These are phyloP conservation scores for Triadica sebifera DNA, from an alignment of 345 rosid species.

Conservation along the genomic window DNA sequence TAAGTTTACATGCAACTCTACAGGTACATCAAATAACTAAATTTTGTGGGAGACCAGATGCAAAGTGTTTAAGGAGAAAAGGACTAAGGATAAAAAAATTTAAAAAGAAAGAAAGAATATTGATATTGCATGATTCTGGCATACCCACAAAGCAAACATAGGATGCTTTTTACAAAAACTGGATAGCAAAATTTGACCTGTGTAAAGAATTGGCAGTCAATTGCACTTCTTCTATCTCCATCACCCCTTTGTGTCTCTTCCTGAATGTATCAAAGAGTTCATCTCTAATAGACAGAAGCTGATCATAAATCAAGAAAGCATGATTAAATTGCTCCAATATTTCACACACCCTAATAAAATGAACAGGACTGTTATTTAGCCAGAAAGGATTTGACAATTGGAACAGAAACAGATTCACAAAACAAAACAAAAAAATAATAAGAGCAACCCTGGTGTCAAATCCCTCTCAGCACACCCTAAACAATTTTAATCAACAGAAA, in stretches of 20 bases:
- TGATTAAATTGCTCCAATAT: conserved; percentile 3
- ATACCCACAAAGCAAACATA: not conserved
- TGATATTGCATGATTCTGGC: not conserved
- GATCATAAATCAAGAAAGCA: conserved; percentile 28
- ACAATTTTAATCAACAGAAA: not conserved
- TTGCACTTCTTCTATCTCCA: conserved; percentile 86
- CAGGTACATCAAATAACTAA: not conserved
- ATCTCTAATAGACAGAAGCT: conserved; percentile 85
- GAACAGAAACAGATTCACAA: not conserved
- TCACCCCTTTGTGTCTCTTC: conserved; percentile 87
- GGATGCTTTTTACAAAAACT: not conserved
- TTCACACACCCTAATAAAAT: not conserved
- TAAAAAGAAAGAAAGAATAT: too few relatives aligned
- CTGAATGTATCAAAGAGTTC: conserved; percentile 94
- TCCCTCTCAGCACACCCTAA: not conserved
- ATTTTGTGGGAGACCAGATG: not conserved
- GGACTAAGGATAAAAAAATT: too few relatives aligned
- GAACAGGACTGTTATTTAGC: not conserved
- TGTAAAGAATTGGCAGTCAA: conserved; percentile 81
- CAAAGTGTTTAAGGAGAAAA: not conserved
- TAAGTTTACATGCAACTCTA: not conserved
- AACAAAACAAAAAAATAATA: not conserved
- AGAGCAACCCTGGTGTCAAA: not conserved
- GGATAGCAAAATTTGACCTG: conserved; percentile 42
- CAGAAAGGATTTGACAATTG: not conserved